Base-by-base conservation (phyloP, 352 stramenopile species). In the Phytopythium cucurbitacearum region DNA sequence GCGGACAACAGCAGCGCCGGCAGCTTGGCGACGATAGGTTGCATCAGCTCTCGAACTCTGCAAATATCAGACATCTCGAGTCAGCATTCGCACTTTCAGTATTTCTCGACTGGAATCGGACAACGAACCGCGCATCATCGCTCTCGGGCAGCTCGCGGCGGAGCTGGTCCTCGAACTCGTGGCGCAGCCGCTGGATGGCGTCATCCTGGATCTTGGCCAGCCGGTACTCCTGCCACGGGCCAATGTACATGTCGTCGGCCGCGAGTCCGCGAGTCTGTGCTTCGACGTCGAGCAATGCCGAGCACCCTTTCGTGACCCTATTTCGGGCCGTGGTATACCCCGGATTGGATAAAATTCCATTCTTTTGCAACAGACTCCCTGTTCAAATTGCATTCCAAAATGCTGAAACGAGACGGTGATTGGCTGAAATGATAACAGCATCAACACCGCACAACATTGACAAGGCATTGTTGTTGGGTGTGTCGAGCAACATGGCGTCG, bases 161-260 rank as follows among this genome's bases (percentile, higher is more conserved):
- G 35, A 90, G 59, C 43, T 90, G 69, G 48, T 69, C 64, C 39
- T 90, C 77, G 68, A 65, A 89, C 49, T 91, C 77, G 37, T 78
- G 59, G 3, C 69, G 75, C 16, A 92, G 69, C 38, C 73, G 67
- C 64, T 91, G 71, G 39, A 91, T 76, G 34, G 77, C 76, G 60
- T 89, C 71, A 37, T 90, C 76, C 64, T 94, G 80, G 64, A 94
- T 80, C 69, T 91, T 89, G 16, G 84, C 80, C 46, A 91, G 74
- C 3, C 82, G 78, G 61, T 91, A 94, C 64, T 94, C 80, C 57
- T 94, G 84, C 79, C 80, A 94, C 50, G 80, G 83, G 13, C 83
- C 80, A 57, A 94, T 90, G 62, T 90, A 91, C 79, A 91, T 94
- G 44, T 28, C 21, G 21, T 28, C 21, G 21, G 21, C 21, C 21